Evolutionary conservation across 2,329 filamentous ascomycete genomes (phyloP), one percentile per base, ranked within the genome.

Genomic region (Monilinia fructicola): DNA sequence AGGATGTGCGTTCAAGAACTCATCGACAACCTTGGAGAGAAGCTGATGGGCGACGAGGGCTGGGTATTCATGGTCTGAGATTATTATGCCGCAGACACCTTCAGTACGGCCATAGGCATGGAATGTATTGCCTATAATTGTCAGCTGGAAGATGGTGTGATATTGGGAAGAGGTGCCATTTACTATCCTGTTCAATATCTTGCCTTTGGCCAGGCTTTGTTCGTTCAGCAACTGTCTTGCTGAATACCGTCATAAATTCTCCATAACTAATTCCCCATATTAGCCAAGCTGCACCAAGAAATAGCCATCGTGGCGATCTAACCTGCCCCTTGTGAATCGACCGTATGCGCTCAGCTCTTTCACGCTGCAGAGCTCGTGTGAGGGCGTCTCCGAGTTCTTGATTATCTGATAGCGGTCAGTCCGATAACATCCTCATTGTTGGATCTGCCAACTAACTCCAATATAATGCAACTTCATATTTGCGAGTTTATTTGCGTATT

Each of bases 401-500:
- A 95, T 83, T 78, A 96, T 86, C 92, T 96, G 64, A 68, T 64
- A 71, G 70, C 70, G 73, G 73, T 75, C 72, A 73, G 70, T 60
- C 11, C 64, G 44, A 44, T 55, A 42, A 38, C 40, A 31, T 50
- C 71, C 72, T 69, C 60, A 68, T 69, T 69, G 44, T 59, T 66
- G 67, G 61, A 68, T 69, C 70, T 44, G 53, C 28, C n/a, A 40
- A 56, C 69, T 70, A 88, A 95, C 92, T 74, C 91, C 92, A 77
- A 96, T 92, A 80, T 95, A 95, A 79, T 90, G 85, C 78, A 95
- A 82, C 87, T 93, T 94, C 91, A 94, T 94, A 77, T 74, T 88
- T 79, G 77, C 77, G 75, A 72, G 70, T 66, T 66, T 64, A 42
- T 4, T 28, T 44, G 16, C 14, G 14, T 40, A 40, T 6, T 62